A percentile compares a stretch with the other conserved stretches of the same genome.
Evolutionary conservation across 495 filamentous ascomycete genomes (phyloP).

Genomic region (Lepraria neglecta): DNA sequence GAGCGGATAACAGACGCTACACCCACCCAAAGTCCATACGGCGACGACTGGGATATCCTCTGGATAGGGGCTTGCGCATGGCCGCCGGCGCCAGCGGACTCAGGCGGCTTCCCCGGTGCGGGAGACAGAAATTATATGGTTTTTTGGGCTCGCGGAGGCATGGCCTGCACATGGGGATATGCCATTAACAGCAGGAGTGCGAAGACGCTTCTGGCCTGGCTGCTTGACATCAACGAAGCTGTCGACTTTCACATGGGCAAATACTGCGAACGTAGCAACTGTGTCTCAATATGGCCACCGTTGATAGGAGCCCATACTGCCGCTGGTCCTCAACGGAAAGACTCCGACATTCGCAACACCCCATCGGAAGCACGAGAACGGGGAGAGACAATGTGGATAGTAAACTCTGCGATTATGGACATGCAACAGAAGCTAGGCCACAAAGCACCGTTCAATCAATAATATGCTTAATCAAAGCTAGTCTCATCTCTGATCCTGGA

Average conservation of each 20-base stretch:
- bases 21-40: slow-evolving; percentile 41
- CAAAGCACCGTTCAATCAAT: not conserved
- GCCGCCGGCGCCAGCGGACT: not conserved
- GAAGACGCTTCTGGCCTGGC: slow-evolving; percentile 8
- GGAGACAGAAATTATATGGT: not conserved
- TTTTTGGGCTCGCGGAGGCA: slow-evolving; percentile 2
- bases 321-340: slow-evolving; percentile 7
- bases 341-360: slow-evolving; percentile 1
- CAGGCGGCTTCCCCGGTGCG: not conserved
- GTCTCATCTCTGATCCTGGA: too few species aligned
- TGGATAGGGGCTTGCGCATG: slow-evolving; percentile 48
- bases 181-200: slow-evolving; percentile 10
- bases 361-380: not conserved
- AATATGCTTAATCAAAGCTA: too few species aligned
- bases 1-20: slow-evolving; percentile 19
- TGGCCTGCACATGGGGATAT: slow-evolving; percentile 17
- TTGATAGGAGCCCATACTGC: not conserved
- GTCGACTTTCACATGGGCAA: slow-evolving; percentile 5
- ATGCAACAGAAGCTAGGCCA: not conserved
- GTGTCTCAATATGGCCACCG: slow-evolving; percentile 10
- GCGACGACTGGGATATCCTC: slow-evolving; percentile 49
- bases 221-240: slow-evolving; percentile 6
- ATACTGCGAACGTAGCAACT: slow-evolving; percentile 14
- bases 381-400: not conserved
- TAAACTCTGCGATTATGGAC: not conserved